Evolutionary conservation across 2,329 filamentous ascomycete genomes (phyloP).

Genomic region (Venturia oleaginea): DNA sequence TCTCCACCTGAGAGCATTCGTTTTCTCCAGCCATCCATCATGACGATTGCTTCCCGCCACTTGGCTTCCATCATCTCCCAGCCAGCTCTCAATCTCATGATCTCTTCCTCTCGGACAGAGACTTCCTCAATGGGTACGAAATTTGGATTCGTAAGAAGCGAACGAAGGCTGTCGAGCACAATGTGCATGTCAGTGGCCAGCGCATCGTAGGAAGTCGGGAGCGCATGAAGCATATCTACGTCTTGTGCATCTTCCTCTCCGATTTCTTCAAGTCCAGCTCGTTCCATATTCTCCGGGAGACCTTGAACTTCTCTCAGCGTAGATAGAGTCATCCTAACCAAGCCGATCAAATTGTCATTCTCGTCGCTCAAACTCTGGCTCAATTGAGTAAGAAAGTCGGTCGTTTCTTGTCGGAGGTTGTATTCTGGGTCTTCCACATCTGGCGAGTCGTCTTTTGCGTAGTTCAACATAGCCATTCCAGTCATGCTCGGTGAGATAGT

Average conservation of each 20-base stretch:
- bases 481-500: conserved; percentile 30
- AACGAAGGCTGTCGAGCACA: conserved; percentile 72
- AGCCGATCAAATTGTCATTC: conserved; percentile 69
- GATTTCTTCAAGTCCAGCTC: conserved; percentile 20
- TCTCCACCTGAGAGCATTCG: conserved; percentile 64
- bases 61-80: conserved; percentile 91
- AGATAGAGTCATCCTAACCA: conserved; percentile 62
- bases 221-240: conserved; percentile 31
- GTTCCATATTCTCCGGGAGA: conserved; percentile 30
- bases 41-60: conserved; percentile 79
- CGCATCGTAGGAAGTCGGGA: conserved; percentile 56
- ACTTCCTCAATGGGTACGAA: conserved; percentile 96
- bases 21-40: conserved; percentile 89
- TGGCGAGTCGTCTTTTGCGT: conserved; percentile 39
- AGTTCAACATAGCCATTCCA: conserved; percentile 15
- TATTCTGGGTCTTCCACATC: conserved; percentile 50
- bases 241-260: conserved; percentile 26
- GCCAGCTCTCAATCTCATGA: conserved; percentile 68
- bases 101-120: conserved; percentile 84
- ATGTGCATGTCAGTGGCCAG: conserved; percentile 65
- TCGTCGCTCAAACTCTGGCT: conserved; percentile 81
- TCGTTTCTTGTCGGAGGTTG: conserved; percentile 76
- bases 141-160: conserved; percentile 84
- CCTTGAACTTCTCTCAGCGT: conserved; percentile 59
- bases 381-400: conserved; percentile 77